Base-by-base conservation (phyloP, 306 rosid species). In the Citrullus amarus region DNA sequence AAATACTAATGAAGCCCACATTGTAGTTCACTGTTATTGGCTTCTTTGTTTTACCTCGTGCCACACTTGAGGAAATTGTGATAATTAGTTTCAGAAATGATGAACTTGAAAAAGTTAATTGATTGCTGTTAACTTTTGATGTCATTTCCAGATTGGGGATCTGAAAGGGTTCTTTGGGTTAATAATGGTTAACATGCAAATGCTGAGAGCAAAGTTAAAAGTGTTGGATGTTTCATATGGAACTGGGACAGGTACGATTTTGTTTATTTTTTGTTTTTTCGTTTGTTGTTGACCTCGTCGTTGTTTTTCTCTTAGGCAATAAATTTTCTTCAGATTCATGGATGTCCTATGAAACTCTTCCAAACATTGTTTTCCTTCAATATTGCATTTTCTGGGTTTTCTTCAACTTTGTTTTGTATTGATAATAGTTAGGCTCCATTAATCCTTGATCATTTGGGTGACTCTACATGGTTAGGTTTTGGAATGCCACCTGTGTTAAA, bases 141-240 rank as follows among this genome's bases (percentile, higher is more conserved):
- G 4, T 55, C 36, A 17, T 81, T 83, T 84, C 82, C 91, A 95
- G 97, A 59, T 92, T 81, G 98, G 97, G 82, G 98, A 95, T 87
- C 91, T 95, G 56, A 92, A 89, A 77, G 98, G 97, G 70, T 80
- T 90, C 15, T 83, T 91, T 54, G 97, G 98, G 80, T 88, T 95
- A 78, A 4, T 92, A 60, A 89, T 87, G 97, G 92, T 87, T 63
- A 84, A 84, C 88, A 77, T 95, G 76, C 97, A 95, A 86, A 82
- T 92, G 38, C 74, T 95, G 83, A 88, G 99, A 88, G 88, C 81
- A 68, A 95, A 89, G 80, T 77, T 88, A 83, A 91, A 95, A 86
- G 90, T 95, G 58, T 71, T 95, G 73, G 99, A 95, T 83, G 66
- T 79, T 79, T 92, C 97, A 10, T 87, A 79, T 74, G 97, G 99